Conservation (phyloP, 1,139 yeast genomes). For the Pichia kudriavzevii region DNA sequence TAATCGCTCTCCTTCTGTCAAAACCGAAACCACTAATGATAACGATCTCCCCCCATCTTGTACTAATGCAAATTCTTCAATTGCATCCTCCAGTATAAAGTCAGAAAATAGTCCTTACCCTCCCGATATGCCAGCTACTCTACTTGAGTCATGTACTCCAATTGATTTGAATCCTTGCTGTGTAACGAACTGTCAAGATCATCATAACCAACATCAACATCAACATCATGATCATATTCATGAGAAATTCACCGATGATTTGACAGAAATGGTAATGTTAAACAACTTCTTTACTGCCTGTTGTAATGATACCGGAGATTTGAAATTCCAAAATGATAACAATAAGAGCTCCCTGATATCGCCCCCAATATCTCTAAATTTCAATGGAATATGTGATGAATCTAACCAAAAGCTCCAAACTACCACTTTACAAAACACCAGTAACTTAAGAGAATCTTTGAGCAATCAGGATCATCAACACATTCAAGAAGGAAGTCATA, state of each 20-base stretch:
- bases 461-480: conserved; percentile 2
- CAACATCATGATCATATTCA: background rate
- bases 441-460: conserved; percentile 9
- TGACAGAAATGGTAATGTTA: conserved; percentile 10
- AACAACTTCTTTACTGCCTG: conserved; percentile 12
- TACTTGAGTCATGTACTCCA: conserved; percentile 7
- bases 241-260: background rate
- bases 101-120: background rate
- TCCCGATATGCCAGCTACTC: background rate
- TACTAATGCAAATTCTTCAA: conserved; percentile 1
- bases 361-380: conserved; percentile 3
- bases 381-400: background rate
- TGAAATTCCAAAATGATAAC: background rate
- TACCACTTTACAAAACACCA: conserved; percentile 3
- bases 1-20: too few relatives aligned
- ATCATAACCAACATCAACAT: conserved; percentile 1
- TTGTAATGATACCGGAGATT: conserved; percentile 6
- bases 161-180: conserved; percentile 9
- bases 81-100: background rate
- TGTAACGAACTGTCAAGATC: conserved; percentile 1
- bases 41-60: too few relatives aligned
- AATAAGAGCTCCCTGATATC: conserved; percentile 2
- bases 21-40: too few relatives aligned
- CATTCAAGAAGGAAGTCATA: too few relatives aligned
- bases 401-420: background rate